These are phyloP conservation scores for Sungouiella blattae DNA, from an alignment of 805 yeast species.

Conservation along the genomic window DNA sequence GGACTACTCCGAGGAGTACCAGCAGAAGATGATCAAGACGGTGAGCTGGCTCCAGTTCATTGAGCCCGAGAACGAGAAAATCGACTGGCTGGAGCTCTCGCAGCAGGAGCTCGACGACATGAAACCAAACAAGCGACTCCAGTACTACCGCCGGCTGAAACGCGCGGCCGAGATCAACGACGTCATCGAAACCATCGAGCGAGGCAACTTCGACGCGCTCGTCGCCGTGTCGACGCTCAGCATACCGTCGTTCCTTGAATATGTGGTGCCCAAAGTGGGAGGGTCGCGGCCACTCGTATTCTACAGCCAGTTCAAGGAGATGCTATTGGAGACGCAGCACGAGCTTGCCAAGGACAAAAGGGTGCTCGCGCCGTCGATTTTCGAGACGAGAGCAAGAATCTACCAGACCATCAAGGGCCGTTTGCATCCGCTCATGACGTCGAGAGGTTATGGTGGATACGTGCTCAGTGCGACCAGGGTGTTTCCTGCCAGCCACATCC, in stretches of 20 bases:
- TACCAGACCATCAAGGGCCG: constrained; percentile 94
- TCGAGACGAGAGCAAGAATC: constrained; percentile 77
- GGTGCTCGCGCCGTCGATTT: constrained; percentile 76
- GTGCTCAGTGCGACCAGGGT: constrained; percentile 77
- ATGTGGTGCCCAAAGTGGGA: constrained; percentile 58
- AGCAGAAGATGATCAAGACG: constrained; percentile 57
- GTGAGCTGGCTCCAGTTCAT: constrained; percentile 76
- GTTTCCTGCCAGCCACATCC: constrained; percentile 59
- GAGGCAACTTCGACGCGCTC: constrained; percentile 68
- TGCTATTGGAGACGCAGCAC: constrained; percentile 69
- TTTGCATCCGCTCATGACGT: constrained; percentile 92
- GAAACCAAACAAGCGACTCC: constrained; percentile 58
- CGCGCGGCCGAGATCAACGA: constrained; percentile 51
- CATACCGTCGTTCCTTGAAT: constrained; percentile 60
- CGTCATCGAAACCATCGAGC: constrained; percentile 47
- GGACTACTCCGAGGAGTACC: constrained; percentile 53
- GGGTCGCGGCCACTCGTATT: constrained; percentile 88
- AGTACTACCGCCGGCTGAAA: constrained; percentile 62
- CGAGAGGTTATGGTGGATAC: constrained; percentile 90
- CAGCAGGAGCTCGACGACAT: constrained; percentile 53
- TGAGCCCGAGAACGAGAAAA: constrained; percentile 64
- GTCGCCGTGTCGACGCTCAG: constrained; percentile 71
- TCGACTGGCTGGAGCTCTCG: constrained; percentile 44
- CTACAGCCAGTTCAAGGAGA: constrained; percentile 79
- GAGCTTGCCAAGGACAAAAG: constrained; percentile 62